A percentile compares a stretch with the other conserved stretches of the same genome.
phyloP scores from a whole-genome alignment of 2,329 filamentous ascomycete genomes.

The Neonectria punicea region DNA sequence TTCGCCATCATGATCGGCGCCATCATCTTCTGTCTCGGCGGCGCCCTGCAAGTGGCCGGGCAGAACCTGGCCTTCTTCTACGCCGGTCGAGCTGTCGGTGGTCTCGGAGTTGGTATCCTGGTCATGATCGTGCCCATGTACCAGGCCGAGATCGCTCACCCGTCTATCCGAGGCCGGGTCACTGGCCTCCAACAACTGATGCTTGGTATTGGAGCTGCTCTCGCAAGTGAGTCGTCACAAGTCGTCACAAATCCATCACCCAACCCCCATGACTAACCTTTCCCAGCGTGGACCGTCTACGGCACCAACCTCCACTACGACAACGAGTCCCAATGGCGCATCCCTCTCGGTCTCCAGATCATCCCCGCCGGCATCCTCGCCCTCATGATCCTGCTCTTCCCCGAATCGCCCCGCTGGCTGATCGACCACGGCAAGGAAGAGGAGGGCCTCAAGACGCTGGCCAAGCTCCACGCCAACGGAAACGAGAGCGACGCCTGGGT shows the following conservation, averaged over 20 bases:
- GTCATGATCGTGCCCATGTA: constrained; percentile 64
- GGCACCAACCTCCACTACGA: constrained; percentile 50
- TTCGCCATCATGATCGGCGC: constrained; percentile 77
- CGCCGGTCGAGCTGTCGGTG: constrained; percentile 74
- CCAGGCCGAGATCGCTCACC: constrained; percentile 81
- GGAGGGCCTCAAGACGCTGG: constrained; percentile 72
- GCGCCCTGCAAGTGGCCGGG: constrained; percentile 77
- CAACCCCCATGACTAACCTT: not conserved
- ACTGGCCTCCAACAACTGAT: constrained; percentile 84
- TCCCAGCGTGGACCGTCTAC: constrained; percentile 74
- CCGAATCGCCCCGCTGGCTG: constrained; percentile 51
- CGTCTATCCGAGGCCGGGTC: constrained; percentile 77
- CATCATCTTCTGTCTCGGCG: constrained; percentile 77
- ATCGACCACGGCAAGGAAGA: constrained; percentile 74
- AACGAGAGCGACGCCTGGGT: constrained; percentile 74
- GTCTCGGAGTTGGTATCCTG: constrained; percentile 56
- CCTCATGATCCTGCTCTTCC: constrained; percentile 34
- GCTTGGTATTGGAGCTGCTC: constrained; percentile 77
- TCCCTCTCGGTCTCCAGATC: constrained; percentile 33
- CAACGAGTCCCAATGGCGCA: constrained; percentile 30
- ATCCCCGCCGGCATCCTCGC: constrained; percentile 30
- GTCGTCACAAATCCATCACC: not conserved
- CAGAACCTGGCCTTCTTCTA: constrained; percentile 69
- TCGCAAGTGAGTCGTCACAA: constrained; percentile 49
- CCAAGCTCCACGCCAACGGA: constrained; percentile 75